Evolutionary conservation across 352 stramenopile genomes (phyloP).

Genomic region (Globisporangium apiculatum): DNA sequence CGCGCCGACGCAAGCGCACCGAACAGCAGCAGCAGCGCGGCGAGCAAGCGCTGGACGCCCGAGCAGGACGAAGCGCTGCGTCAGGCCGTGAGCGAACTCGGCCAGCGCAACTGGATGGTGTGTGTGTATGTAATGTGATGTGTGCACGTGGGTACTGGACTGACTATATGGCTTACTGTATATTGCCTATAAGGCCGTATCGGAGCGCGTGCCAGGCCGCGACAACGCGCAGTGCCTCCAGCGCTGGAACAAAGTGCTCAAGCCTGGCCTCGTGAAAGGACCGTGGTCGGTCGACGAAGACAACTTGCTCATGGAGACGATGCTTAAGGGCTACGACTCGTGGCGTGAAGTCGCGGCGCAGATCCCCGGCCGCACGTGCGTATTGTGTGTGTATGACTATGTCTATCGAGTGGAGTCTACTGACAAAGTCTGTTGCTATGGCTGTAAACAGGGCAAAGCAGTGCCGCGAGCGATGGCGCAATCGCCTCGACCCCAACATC

Average conservation of each 20-base stretch:
- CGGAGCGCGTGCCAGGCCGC: conserved; percentile 47
- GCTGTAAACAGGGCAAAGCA: conserved; percentile 79
- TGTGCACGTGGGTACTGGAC: too few relatives aligned
- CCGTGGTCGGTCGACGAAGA: conserved; percentile 91
- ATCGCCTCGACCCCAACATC: conserved; percentile 93
- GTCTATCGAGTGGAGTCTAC: too few relatives aligned
- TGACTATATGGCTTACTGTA: too few relatives aligned
- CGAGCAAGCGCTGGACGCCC: conserved; percentile 69
- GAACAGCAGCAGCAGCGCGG: conserved; percentile 34
- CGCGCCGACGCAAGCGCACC: conserved; percentile 14
- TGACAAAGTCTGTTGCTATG: too few relatives aligned
- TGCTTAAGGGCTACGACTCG: conserved; percentile 74
- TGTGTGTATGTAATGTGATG: background rate
- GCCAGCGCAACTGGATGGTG: conserved; percentile 88
- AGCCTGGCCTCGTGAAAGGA: conserved; percentile 89
- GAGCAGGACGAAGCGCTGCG: conserved; percentile 85
- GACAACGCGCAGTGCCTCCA: conserved; percentile 83
- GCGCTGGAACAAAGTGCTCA: conserved; percentile 88
- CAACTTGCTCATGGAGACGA: conserved; percentile 73
- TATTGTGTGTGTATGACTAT: background rate
- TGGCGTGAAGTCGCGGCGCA: conserved; percentile 61
- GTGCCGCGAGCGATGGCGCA: conserved; percentile 95
- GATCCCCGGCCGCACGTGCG: conserved; percentile 67
- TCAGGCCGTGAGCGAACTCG: conserved; percentile 64
- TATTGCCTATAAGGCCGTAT: conserved; percentile 30